phyloP scores from a whole-genome alignment of 345 rosid species.

The Linum lewisii region DNA sequence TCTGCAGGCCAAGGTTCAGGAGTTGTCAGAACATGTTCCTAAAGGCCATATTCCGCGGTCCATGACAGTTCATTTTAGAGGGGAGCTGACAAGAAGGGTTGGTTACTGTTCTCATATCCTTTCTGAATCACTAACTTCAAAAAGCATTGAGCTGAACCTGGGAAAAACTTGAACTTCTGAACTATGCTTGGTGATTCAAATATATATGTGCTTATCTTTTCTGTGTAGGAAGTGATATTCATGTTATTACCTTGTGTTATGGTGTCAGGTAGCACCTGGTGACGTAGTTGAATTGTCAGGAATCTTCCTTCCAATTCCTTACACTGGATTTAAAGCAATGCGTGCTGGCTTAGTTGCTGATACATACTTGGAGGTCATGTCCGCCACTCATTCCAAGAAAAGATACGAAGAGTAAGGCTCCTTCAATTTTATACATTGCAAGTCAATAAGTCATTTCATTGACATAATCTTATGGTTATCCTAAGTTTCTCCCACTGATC shows the following conservation, averaged over 20 bases:
- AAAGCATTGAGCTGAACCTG: neutral
- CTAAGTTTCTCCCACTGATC: neutral
- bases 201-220: too few species aligned
- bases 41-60: constrained; percentile 96
- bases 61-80: constrained; percentile 94
- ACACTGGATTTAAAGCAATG: constrained; percentile 85
- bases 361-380: constrained; percentile 85
- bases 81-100: constrained; percentile 97
- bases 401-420: constrained; percentile 88
- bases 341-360: constrained; percentile 99
- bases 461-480: neutral
- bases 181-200: neutral
- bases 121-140: neutral
- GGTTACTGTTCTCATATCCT: constrained; percentile 5
- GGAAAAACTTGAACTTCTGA: neutral
- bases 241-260: neutral
- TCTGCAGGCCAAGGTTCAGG: constrained; percentile 93
- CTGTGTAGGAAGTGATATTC: neutral
- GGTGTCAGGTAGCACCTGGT: constrained; percentile 78
- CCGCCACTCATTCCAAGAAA: constrained; percentile 86
- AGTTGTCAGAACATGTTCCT: constrained; percentile 96
- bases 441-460: neutral
- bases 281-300: constrained; percentile 96
- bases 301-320: constrained; percentile 95
- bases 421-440: constrained; percentile 2